Conservation (phyloP, 2,329 filamentous ascomycete species). For the Sporothrix humicola region DNA sequence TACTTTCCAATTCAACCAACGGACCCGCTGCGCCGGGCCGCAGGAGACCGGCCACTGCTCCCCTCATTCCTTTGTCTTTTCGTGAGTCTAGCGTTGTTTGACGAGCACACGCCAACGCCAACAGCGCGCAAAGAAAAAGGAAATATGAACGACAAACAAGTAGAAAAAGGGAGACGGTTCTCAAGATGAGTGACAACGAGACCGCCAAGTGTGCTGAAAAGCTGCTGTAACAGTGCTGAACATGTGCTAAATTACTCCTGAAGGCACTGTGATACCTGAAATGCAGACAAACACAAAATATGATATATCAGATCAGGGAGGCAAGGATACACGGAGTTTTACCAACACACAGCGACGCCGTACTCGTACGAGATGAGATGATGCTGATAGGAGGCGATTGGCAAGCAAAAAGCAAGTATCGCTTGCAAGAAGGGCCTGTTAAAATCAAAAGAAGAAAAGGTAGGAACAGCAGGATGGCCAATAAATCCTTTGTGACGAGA, state of each 20-base stretch:
- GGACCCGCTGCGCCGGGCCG: conserved; percentile 17
- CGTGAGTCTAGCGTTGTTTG: neutral
- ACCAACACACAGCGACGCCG: neutral
- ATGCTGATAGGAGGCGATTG: neutral
- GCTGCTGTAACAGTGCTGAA: neutral
- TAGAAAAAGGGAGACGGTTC: neutral
- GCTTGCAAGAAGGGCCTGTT: neutral
- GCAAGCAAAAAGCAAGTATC: neutral
- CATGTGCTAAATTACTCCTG: no score
- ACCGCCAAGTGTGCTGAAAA: conserved; percentile 15
- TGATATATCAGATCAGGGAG: conserved; percentile 2
- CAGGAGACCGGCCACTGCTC: neutral
- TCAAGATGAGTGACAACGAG: neutral
- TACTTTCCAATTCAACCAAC: no score
- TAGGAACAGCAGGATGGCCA: neutral
- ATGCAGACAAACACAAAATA: neutral
- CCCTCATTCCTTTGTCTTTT: neutral
- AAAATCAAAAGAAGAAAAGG: neutral
- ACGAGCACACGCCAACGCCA: neutral
- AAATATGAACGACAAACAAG: neutral
- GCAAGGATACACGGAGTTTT: neutral
- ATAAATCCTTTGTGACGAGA: neutral
- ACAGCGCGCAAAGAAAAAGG: neutral
- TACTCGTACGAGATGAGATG: neutral
- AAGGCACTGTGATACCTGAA: no score